Base-by-base conservation (phyloP, 257 asterid genomes). In the Lycium ferocissimum region DNA sequence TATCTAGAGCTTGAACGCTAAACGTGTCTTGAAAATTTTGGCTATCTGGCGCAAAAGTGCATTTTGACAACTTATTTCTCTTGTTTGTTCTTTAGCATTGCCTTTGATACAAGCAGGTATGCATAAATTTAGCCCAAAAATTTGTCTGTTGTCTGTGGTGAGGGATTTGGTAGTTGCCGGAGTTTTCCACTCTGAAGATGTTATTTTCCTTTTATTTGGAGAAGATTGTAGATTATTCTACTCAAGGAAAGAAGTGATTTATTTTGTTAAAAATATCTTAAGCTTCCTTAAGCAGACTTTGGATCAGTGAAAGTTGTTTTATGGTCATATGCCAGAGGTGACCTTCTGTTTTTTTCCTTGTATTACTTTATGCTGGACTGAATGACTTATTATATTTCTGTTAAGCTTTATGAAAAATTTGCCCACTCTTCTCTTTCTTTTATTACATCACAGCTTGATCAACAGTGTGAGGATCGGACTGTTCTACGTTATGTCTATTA, bases 401-500 rank as follows among this genome's bases (percentile, higher is more conserved):
- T n/a, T 26, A 54, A 5, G 43, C 43, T 37, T 70, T 78, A 37
- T 9, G 65, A 63, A 38, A 59, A 79, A 86, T 85, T 85, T 8
- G 57, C 80, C 37, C 18, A 86, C 65, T 62, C 80, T 49, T 62
- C 80, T 62, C 88, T 90, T 78, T 61, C 70, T 82, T 85, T 88
- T 83, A 82, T 47, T 70, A 83, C 63, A 73, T 85, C 89, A 91
- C 91, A 95, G 99, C 99, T 97, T 92, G 98, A 93, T 88, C 99
- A 97, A 90, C 99, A 97, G 90, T 95, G 99, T 71, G 99, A 95
- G 91, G 99, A 97, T 87, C 92, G 95, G 92, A 97, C 99, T 84
- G 92, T 97, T 83, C 90, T 97, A 85, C 98, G 99, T 81, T 97
- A 97, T 92, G 99, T 95, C 82, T 97, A 97, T 84, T 97, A 97